A percentile compares a stretch with the other conserved stretches of the same genome.
These are phyloP conservation scores for Trichoderma sp. DNA, from an alignment of 2,329 filamentous ascomycete genomes.

Conservation along the genomic window DNA sequence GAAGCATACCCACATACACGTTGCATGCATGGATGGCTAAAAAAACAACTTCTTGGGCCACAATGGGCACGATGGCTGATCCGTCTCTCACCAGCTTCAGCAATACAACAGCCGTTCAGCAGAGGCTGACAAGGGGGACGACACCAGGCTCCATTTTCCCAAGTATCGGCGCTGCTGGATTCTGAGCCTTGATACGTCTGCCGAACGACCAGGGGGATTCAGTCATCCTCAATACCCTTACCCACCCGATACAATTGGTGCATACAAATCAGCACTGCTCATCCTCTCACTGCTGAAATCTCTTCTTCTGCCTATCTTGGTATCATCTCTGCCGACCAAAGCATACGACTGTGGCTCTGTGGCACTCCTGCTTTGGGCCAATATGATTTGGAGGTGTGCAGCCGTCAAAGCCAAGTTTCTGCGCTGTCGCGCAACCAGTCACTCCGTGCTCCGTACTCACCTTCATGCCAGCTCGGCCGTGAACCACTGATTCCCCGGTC, in stretches of 20 bases:
- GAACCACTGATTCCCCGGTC: slow-evolving; percentile 10
- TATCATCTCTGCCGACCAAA: neutral
- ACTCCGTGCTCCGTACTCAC: neutral
- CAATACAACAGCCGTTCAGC: slow-evolving; percentile 1
- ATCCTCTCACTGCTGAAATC: neutral
- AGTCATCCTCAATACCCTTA: slow-evolving; percentile 12
- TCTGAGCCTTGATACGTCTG: slow-evolving; percentile 3
- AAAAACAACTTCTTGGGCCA: slow-evolving; percentile 9
- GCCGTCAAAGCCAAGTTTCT: slow-evolving; percentile 1
- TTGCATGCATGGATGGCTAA: slow-evolving; percentile 9
- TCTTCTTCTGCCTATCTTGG: neutral
- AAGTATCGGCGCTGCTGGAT: neutral
- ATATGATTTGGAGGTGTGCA: neutral
- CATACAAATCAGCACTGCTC: neutral
- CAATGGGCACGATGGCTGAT: neutral
- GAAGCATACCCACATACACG: slow-evolving; percentile 8
- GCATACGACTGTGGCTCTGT: neutral
- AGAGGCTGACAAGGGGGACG: neutral
- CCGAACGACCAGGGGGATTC: slow-evolving; percentile 8
- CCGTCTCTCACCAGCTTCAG: slow-evolving; percentile 2
- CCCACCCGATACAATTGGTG: slow-evolving; percentile 14
- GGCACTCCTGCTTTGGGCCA: neutral
- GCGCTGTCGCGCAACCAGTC: neutral
- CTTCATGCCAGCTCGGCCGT: neutral
- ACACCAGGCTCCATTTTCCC: neutral